Evolutionary conservation across 2,329 filamentous ascomycete species (phyloP).

Genomic region (Zymoseptoria ardabiliae): DNA sequence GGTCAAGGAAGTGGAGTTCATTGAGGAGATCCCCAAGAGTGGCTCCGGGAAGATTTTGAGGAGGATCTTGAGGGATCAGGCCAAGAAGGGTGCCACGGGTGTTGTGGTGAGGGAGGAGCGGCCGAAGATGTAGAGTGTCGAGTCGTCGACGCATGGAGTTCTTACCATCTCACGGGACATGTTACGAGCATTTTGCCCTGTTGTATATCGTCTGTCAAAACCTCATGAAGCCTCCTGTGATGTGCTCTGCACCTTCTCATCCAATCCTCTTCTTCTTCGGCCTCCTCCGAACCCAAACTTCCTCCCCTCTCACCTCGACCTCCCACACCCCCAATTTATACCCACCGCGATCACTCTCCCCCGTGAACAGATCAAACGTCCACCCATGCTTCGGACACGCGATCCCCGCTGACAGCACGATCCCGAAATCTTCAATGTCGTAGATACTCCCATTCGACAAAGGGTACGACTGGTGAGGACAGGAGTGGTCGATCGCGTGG

Average conservation of each 20-base stretch:
- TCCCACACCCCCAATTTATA: conserved; percentile 60
- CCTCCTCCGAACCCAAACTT: conserved; percentile 31
- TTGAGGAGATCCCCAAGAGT: conserved; percentile 29
- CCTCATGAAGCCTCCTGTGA: not conserved
- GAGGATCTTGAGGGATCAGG: conserved; percentile 34
- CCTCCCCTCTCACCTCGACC: conserved; percentile 42
- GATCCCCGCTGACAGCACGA: conserved; percentile 55
- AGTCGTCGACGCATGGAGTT: not conserved
- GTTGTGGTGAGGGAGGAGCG: conserved; percentile 30
- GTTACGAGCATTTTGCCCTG: not conserved
- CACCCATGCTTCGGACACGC: conserved; percentile 63
- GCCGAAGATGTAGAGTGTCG: conserved; percentile 22
- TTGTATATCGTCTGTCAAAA: not conserved
- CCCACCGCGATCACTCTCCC: conserved; percentile 52
- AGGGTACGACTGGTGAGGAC: conserved; percentile 61
- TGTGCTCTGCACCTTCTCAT: not conserved
- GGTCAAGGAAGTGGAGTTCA: conserved; percentile 39
- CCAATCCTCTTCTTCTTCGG: conserved; percentile 20
- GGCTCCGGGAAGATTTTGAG: conserved; percentile 32
- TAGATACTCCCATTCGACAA: conserved; percentile 57
- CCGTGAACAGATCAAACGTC: conserved; percentile 63
- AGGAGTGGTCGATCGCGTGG: conserved; percentile 65
- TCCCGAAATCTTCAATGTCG: conserved; percentile 67
- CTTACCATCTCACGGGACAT: not conserved
- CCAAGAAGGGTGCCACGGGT: conserved; percentile 31